Evolutionary conservation across 2,329 filamentous ascomycete species (phyloP).

Genomic region (Diplodia scrobiculata): DNA sequence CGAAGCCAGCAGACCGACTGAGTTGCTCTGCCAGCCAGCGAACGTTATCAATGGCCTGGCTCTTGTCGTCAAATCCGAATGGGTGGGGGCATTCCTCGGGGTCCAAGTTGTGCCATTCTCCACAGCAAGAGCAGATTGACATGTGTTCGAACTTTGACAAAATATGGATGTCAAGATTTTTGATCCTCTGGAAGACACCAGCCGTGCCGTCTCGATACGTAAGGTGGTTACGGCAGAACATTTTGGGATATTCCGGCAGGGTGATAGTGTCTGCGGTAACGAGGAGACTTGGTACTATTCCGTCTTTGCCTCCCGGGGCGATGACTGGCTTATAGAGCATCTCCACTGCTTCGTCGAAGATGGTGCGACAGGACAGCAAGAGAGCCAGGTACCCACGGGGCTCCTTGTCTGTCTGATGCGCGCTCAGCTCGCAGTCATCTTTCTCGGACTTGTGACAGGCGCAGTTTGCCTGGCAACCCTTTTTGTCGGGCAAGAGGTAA

Average conservation of each 20-base stretch:
- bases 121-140: neutral
- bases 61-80: neutral
- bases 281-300: neutral
- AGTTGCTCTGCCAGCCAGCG: neutral
- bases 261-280: neutral
- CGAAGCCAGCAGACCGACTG: neutral
- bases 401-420: neutral
- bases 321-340: constrained; percentile 1
- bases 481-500: neutral
- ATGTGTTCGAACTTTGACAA: neutral
- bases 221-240: constrained; percentile 1
- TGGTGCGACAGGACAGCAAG: neutral
- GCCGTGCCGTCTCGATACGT: neutral
- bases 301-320: neutral
- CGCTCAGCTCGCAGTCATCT: neutral
- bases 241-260: neutral
- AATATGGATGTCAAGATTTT: neutral
- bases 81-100: neutral
- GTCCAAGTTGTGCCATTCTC: no score
- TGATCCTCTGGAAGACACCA: neutral
- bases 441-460: neutral
- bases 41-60: neutral
- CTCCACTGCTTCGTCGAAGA: constrained; percentile 2
- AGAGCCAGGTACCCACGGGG: neutral
- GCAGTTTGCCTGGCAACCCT: no score